Conservation (phyloP, 2,329 filamentous ascomycete species). For the Helotiales sp. region DNA sequence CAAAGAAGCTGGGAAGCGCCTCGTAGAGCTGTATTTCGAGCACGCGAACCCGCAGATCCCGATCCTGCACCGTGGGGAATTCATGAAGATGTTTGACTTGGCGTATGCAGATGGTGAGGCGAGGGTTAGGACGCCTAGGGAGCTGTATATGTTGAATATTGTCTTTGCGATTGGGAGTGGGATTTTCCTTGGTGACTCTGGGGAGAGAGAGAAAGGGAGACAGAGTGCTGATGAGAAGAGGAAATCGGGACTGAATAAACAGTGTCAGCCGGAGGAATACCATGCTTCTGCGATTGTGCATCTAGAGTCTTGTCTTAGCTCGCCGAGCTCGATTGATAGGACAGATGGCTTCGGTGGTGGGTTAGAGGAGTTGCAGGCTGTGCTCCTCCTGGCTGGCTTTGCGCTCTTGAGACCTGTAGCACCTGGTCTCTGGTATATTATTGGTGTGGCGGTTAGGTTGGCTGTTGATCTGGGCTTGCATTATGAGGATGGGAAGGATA, state of each 20-base stretch:
- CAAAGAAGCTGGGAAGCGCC: conserved; percentile 70
- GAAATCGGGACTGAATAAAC: conserved; percentile 46
- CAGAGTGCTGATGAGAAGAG: conserved; percentile 42
- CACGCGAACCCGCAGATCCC: conserved; percentile 96
- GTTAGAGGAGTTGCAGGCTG: conserved; percentile 90
- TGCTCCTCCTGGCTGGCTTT: conserved; percentile 87
- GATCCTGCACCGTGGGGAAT: conserved; percentile 86
- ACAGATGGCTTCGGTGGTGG: conserved; percentile 78
- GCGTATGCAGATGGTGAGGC: conserved; percentile 72
- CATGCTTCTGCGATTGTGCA: conserved; percentile 94
- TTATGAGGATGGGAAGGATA: conserved; percentile 81
- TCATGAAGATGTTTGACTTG: conserved; percentile 84
- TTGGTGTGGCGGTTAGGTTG: conserved; percentile 87
- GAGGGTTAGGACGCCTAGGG: conserved; percentile 71
- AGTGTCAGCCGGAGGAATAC: conserved; percentile 88
- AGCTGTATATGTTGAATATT: conserved; percentile 95
- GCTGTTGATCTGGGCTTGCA: conserved; percentile 92
- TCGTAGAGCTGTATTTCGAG: conserved; percentile 89
- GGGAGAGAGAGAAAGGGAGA: conserved; percentile 45
- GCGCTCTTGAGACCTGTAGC: conserved; percentile 89
- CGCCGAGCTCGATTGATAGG: conserved; percentile 54
- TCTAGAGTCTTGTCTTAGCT: conserved; percentile 80
- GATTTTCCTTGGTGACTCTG: conserved; percentile 77
- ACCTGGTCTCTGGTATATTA: conserved; percentile 95
- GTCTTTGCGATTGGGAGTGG: conserved; percentile 95